Percentiles rank a stretch among this genome's conserved stretches.
These are phyloP conservation scores for Claviceps maximensis DNA, from an alignment of 2,329 filamentous ascomycete species.

Conservation along the genomic window DNA sequence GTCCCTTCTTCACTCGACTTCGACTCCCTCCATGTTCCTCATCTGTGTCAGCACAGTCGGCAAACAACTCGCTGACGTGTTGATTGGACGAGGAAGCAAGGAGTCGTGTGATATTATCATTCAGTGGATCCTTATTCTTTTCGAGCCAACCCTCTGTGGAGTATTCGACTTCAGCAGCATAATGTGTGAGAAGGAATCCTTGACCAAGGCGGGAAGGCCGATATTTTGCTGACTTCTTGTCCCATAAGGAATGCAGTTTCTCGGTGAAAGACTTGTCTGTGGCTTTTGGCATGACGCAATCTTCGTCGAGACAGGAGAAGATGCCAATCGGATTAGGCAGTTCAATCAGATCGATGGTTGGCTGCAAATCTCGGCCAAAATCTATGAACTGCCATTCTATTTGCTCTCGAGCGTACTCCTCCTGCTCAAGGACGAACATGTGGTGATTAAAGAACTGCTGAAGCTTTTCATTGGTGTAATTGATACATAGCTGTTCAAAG, in stretches of 20 bases:
- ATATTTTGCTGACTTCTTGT: conserved; percentile 91
- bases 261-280: conserved; percentile 96
- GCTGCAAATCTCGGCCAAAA: conserved; percentile 91
- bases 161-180: conserved; percentile 95
- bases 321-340: conserved; percentile 94
- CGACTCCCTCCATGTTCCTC: conserved; percentile 55
- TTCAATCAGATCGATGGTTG: conserved; percentile 95
- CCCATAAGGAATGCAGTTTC: conserved; percentile 93
- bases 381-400: conserved; percentile 99
- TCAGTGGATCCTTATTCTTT: conserved; percentile 97
- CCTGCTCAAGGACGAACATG: conserved; percentile 98
- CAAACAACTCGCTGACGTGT: conserved; percentile 74
- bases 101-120: conserved; percentile 89
- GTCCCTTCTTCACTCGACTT: conserved; percentile 86
- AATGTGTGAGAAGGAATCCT: conserved; percentile 93
- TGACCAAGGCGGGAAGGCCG: conserved; percentile 74
- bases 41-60: conserved; percentile 72
- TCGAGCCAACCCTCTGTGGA: conserved; percentile 90
- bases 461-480: conserved; percentile 98
- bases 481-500: conserved; percentile 98
- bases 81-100: conserved; percentile 69
- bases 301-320: conserved; percentile 95
- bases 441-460: conserved; percentile 99
- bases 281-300: conserved; percentile 97
- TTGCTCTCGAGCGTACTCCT: conserved; percentile 92